A percentile compares a stretch with the other conserved stretches of the same genome.
Conservation (phyloP, 148 eudicot genomes). For the Hydrangea macrophylla region DNA sequence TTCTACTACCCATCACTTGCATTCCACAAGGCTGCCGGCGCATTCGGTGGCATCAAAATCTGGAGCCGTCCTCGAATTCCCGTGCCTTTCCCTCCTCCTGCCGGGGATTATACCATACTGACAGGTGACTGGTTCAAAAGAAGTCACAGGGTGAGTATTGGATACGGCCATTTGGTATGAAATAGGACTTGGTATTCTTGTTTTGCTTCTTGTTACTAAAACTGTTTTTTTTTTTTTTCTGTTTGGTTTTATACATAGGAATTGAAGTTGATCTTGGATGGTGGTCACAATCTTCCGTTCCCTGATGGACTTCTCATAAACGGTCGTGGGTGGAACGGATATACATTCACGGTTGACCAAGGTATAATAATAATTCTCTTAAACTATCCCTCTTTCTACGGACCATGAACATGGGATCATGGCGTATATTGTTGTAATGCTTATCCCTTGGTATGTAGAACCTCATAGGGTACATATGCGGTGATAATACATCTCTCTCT, state of each 20-base stretch:
- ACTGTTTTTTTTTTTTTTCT: not conserved
- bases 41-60: slow-evolving; percentile 66
- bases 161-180: not conserved
- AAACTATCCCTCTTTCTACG: too few relatives aligned
- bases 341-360: slow-evolving; percentile 71
- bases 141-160: slow-evolving; percentile 61
- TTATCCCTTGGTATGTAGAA: too few relatives aligned
- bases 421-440: too few relatives aligned
- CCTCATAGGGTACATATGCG: too few relatives aligned
- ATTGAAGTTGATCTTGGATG: slow-evolving; percentile 45
- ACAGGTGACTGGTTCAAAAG: slow-evolving; percentile 92
- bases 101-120: slow-evolving; percentile 72
- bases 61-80: slow-evolving; percentile 87
- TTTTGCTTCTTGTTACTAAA: not conserved
- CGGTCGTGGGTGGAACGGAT: slow-evolving; percentile 96
- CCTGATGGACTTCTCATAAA: slow-evolving; percentile 94
- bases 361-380: slow-evolving; percentile 24
- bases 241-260: slow-evolving; percentile 37
- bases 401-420: too few relatives aligned
- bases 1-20: slow-evolving; percentile 85
- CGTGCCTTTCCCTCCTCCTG: slow-evolving; percentile 81
- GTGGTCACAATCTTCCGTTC: slow-evolving; percentile 64
- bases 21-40: slow-evolving; percentile 89
- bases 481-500: too few relatives aligned
- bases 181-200: too few relatives aligned